Percentiles rank a stretch among this genome's conserved stretches.
Conservation (phyloP, 2,329 filamentous ascomycete genomes). For the Dothideomycetes sp. region DNA sequence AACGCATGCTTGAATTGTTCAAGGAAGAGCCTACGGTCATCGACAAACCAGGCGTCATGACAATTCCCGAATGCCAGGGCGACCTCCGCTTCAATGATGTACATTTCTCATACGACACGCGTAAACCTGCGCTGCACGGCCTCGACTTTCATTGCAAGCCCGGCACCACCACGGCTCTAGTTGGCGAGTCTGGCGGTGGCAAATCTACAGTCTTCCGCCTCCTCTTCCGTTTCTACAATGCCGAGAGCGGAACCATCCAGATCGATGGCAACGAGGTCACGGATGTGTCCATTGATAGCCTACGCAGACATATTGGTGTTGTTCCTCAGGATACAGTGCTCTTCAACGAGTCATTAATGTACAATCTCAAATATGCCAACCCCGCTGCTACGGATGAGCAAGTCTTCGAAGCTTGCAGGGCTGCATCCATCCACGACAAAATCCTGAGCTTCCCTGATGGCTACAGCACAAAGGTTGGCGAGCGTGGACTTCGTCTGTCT, state of each 20-base stretch:
- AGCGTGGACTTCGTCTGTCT: slow-evolving; percentile 74
- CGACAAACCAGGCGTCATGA: slow-evolving; percentile 56
- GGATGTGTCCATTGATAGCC: slow-evolving; percentile 84
- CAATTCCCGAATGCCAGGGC: slow-evolving; percentile 60
- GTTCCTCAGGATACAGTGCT: slow-evolving; percentile 94
- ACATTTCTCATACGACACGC: slow-evolving; percentile 78
- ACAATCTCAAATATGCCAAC: slow-evolving; percentile 85
- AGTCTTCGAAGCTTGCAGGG: slow-evolving; percentile 68
- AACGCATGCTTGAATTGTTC: slow-evolving; percentile 89
- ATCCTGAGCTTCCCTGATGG: slow-evolving; percentile 80
- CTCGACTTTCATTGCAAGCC: slow-evolving; percentile 77
- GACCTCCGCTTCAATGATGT: slow-evolving; percentile 82
- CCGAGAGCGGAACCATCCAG: slow-evolving; percentile 65
- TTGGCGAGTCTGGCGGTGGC: slow-evolving; percentile 91
- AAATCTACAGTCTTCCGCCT: slow-evolving; percentile 95
- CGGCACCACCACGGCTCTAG: slow-evolving; percentile 88
- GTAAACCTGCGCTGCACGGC: slow-evolving; percentile 73
- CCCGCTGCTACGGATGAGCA: slow-evolving; percentile 70
- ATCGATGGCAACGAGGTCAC: slow-evolving; percentile 78
- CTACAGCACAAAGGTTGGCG: slow-evolving; percentile 83
- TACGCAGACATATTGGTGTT: slow-evolving; percentile 83
- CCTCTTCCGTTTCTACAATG: slow-evolving; percentile 94
- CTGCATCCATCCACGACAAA: slow-evolving; percentile 85
- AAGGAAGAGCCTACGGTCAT: slow-evolving; percentile 89
- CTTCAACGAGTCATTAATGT: slow-evolving; percentile 92